Percentiles rank a stretch among this genome's conserved stretches.
phyloP scores from a whole-genome alignment of 1,284 basidiomycete species.

The Somion occarium region DNA sequence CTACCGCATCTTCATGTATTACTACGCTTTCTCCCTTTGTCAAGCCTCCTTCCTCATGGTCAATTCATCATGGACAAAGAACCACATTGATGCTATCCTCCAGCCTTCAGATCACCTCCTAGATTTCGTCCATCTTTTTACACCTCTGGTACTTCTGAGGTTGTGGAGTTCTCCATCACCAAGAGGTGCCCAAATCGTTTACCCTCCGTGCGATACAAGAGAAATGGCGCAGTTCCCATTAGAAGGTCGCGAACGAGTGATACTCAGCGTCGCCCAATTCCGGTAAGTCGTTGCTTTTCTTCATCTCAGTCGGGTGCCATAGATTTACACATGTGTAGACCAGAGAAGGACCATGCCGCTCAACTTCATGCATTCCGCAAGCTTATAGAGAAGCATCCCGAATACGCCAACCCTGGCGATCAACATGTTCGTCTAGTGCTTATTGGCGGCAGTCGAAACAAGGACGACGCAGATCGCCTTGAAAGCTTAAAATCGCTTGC shows the following conservation, averaged over 20 bases:
- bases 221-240: constrained; percentile 67
- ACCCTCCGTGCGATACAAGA: constrained; percentile 89
- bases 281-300: constrained; percentile 44
- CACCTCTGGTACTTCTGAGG: constrained; percentile 23
- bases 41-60: constrained; percentile 82
- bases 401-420: constrained; percentile 35
- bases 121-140: constrained; percentile 35
- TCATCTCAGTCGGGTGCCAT: background rate
- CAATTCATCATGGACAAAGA: constrained; percentile 94
- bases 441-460: constrained; percentile 83
- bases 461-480: constrained; percentile 71
- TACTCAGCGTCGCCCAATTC: constrained; percentile 91
- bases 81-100: constrained; percentile 76
- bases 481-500: constrained; percentile 56
- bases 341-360: constrained; percentile 90
- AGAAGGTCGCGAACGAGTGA: constrained; percentile 54
- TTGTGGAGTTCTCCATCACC: constrained; percentile 18
- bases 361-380: constrained; percentile 73
- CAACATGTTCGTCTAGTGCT: constrained; percentile 56
- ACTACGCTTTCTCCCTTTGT: constrained; percentile 76
- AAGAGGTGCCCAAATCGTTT: constrained; percentile 55
- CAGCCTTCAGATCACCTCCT: constrained; percentile 46
- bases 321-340: constrained; percentile 39
- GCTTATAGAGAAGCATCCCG: constrained; percentile 58
- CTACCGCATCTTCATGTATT: constrained; percentile 83